Evolutionary conservation across 1,284 basidiomycete genomes (phyloP), one percentile per base, ranked within the genome.

Genomic region (Sporisorium sorghi): DNA sequence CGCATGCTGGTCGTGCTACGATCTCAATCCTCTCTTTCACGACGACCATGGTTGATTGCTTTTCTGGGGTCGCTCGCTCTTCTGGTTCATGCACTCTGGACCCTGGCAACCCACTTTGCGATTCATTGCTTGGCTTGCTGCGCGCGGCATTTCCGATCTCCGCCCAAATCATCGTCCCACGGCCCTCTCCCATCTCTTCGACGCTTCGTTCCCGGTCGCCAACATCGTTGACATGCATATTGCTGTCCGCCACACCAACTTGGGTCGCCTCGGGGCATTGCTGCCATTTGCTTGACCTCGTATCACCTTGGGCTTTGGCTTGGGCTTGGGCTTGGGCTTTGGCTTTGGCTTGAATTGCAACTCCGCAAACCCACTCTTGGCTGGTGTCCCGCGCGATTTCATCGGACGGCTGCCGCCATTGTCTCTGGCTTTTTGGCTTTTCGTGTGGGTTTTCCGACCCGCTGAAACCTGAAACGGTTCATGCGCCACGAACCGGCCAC

Each of bases 291-390:
- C n/a, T n/a, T n/a, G n/a, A n/a, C n/a, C n/a, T n/a, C n/a, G n/a
- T n/a, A n/a, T n/a, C 35, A 37, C 14, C 17, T 33, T 21, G 26
- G 33, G 43, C 32, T 14, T 30, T 3, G 32, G 12, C 32, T 33
- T 53, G 51, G 51, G 39, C 40, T 43, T 35, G 28, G 28, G 28
- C 9, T 9, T 30, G 28, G 53, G 12, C 12, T 7, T 40, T 40
- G 35, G 35, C n/a, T n/a, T n/a, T n/a, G n/a, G n/a, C n/a, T n/a
- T n/a, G n/a, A n/a, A 37, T 55, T 55, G 42, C 43, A 30, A 55
- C 53, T 55, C 53, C 43, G 53, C 53, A 28, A 46, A 55, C 24
- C n/a, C 42, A 46, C 32, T 37, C 44, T 28, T 43, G 53, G 43
- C 53, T 44, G 44, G 26, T 44, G 33, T 56, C 24, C 33, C 35